Base-by-base conservation (phyloP, 2,329 filamentous ascomycete genomes). In the Ceratocystis huliohia region DNA sequence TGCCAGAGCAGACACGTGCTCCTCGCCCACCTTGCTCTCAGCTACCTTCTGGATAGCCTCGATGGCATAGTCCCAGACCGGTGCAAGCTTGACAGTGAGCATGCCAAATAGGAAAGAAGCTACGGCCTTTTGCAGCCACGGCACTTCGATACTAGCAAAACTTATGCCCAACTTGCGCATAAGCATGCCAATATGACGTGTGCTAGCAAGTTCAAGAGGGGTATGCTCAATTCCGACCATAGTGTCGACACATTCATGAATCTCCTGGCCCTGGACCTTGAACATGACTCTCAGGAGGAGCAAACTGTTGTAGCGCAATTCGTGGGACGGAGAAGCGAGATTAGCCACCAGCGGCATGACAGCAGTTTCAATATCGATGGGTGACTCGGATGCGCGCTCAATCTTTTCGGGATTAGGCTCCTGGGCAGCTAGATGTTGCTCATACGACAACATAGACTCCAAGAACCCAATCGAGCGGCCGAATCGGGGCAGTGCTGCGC, bases 101-200 rank as follows among this genome's bases (percentile, higher is more conserved):
- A 96, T 82, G 62, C 94, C 94, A 71, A 96, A 96, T 71, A 91
- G 86, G 72, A 92, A 97, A 0, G 84, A 81, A 0, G 92, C 89
- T 37, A 97, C 82, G 5, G 91, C 84, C 71, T 83, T 81, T 67
- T 83, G 80, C 69, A 95, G 77, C 84, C 87, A 89, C 1, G 82
- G 82, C 46, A 83, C 80, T 1, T 79, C 77, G 8, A 87, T 73
- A 28, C 82, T 78, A 5, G 81, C 76, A 73, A 94, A 96, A 37
- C 76, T 76, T 65, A 81, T 77, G 15, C 87, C 80, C 56, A 96
- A 80, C 72, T 90, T 91, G 61, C 93, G 88, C 65, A 96, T 82
- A 69, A 93, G 86, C 83, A 96, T 95, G 1, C 89, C 87, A 44
- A 96, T 84, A 20, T 84, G 84, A 66, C 94, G 84, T 63, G 85